Evolutionary conservation across 1,284 basidiomycete genomes (phyloP).

Genomic region (Moesziomyces globuligerus): DNA sequence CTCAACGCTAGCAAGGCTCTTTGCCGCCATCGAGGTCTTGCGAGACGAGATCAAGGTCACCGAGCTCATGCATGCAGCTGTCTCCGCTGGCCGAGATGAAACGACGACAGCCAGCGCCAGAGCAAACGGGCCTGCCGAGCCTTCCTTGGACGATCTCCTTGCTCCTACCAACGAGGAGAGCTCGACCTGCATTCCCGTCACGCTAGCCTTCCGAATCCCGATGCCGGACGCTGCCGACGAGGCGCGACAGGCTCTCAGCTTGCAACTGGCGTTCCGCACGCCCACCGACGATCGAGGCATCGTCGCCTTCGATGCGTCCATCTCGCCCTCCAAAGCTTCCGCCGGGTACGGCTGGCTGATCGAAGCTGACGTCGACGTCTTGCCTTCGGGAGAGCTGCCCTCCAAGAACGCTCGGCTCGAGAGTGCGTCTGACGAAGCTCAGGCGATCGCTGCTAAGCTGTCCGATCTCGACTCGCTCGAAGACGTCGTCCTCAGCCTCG

Average conservation of each 20-base stretch:
- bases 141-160: constrained; percentile 33
- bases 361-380: constrained; percentile 10
- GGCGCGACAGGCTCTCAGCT: constrained; percentile 19
- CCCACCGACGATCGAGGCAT: constrained; percentile 4
- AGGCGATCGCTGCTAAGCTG: constrained; percentile 16
- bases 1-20: constrained; percentile 29
- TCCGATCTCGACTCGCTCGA: constrained; percentile 32
- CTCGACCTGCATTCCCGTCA: constrained; percentile 24
- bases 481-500: constrained; percentile 17
- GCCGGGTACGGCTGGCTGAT: constrained; percentile 26
- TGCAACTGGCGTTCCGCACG: constrained; percentile 30
- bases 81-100: constrained; percentile 16
- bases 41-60: constrained; percentile 44
- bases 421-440: constrained; percentile 18
- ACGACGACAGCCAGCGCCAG: neutral
- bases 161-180: constrained; percentile 1
- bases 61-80: constrained; percentile 40
- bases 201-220: constrained; percentile 34
- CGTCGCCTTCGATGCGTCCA: constrained; percentile 24
- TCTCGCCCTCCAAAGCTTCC: constrained; percentile 15
- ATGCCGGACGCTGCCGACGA: constrained; percentile 11
- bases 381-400: neutral
- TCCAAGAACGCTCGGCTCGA: constrained; percentile 16
- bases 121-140: constrained; percentile 2
- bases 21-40: constrained; percentile 39